Conservation (phyloP, 805 yeast genomes). For the Teunomyces cretensis region DNA sequence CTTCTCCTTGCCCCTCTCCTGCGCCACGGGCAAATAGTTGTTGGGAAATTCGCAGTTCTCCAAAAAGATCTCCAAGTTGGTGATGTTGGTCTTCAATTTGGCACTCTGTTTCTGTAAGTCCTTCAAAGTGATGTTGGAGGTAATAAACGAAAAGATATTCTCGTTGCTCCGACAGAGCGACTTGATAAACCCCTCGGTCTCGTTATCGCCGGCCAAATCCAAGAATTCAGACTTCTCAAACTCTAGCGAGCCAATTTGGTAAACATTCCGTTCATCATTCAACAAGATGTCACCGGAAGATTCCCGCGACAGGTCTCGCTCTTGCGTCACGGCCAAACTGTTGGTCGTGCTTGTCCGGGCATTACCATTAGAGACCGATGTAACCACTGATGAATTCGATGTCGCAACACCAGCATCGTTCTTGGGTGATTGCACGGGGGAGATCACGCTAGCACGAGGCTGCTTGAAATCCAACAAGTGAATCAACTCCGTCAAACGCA, state of each 20-base stretch:
- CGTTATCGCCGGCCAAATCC: slow-evolving; percentile 32
- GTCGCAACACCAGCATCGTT: slow-evolving; percentile 9
- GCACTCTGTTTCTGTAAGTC: slow-evolving; percentile 44
- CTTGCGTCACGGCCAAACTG: neutral
- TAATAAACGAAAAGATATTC: slow-evolving; percentile 38
- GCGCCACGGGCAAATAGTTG: slow-evolving; percentile 17
- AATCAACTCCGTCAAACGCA: slow-evolving; percentile 59
- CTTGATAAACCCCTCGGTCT: slow-evolving; percentile 59
- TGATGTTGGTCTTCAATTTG: slow-evolving; percentile 30
- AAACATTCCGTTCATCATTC: slow-evolving; percentile 30
- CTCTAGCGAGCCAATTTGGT: slow-evolving; percentile 48
- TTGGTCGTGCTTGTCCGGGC: neutral
- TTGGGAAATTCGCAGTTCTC: slow-evolving; percentile 34
- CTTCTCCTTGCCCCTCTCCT: neutral
- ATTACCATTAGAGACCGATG: slow-evolving; percentile 7
- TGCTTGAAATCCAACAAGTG: slow-evolving; percentile 37
- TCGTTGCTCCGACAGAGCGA: slow-evolving; percentile 32
- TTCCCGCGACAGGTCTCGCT: slow-evolving; percentile 5
- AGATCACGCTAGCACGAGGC: slow-evolving; percentile 5
- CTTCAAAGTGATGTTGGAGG: slow-evolving; percentile 40
- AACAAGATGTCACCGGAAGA: slow-evolving; percentile 10
- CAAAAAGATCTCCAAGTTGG: slow-evolving; percentile 27
- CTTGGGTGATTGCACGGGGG: slow-evolving; percentile 1
- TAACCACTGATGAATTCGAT: slow-evolving; percentile 8
- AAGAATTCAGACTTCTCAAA: slow-evolving; percentile 53